Conservation (phyloP, 495 filamentous ascomycete species). For the Umbilicaria muhlenbergii region DNA sequence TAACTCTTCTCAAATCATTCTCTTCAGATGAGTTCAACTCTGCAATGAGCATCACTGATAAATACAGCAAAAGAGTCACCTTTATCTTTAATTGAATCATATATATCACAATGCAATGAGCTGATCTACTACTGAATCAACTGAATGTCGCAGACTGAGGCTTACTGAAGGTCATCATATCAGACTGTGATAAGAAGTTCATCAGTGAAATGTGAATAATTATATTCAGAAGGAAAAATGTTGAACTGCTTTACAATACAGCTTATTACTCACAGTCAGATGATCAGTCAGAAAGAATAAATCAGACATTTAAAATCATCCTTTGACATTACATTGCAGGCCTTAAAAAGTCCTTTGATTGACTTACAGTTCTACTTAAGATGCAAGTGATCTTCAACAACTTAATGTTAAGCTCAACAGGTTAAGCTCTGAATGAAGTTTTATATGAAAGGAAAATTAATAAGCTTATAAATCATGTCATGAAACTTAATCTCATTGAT, state of each 20-base stretch:
- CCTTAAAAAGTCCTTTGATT: no score
- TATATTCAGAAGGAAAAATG: not conserved
- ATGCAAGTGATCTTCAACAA: no score
- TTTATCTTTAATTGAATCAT: not conserved
- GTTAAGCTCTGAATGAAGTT: no score
- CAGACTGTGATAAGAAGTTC: constrained; percentile 3
- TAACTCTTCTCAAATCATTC: not conserved
- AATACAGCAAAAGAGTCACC: constrained; percentile 1
- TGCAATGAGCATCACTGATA: not conserved
- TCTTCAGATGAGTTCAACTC: not conserved
- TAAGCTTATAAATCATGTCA: no score
- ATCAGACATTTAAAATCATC: constrained; percentile 1
- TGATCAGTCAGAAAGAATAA: not conserved
- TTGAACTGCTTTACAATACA: constrained; percentile 2
- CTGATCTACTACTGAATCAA: not conserved
- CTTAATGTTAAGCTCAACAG: no score
- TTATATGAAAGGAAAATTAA: no score
- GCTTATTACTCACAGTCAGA: not conserved
- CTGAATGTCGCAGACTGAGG: not conserved
- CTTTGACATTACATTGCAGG: not conserved
- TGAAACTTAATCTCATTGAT: no score
- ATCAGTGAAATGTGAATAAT: not conserved
- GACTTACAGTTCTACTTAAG: no score
- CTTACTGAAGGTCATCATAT: not conserved
- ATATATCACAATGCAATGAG: not conserved